Evolutionary conservation across 1,284 basidiomycete species (phyloP), one percentile per base, ranked within the genome.

Genomic region (Ustilago xerochloae): DNA sequence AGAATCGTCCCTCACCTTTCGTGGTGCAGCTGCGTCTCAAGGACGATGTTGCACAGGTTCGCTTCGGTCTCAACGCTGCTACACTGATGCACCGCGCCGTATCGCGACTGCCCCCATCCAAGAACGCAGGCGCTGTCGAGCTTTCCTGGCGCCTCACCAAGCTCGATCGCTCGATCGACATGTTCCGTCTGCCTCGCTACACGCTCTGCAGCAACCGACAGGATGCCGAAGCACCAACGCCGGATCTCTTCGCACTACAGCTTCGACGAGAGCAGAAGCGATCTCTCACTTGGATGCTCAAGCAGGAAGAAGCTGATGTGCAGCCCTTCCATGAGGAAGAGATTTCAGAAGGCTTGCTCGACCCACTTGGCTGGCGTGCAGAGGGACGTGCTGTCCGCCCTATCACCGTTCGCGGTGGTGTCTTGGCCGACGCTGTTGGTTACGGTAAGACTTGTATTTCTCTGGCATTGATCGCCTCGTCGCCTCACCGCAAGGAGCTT

Each of bases 391-490:
- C 93, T 2, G 90, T 92, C 75, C 87, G 94, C 22, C 88, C 90
- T 0, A 88, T 93, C 54, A 88, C 87, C 66, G 86, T 97, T 24
- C 88, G 92, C 49, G 95, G 94, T 15, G 95, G 95, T 28, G 94
- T 97, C 54, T 89, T 97, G 47, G 95, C 95, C 8, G 94, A 97
- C 80, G 91, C 96, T 84, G 94, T 97, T 73, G 94, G 95, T 51
- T 97, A 97, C 82, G 94, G 94, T 32, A 97, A 97, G 86, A 97
- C 94, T 0, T 94, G 94, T 26, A 97, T 97, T 76, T 94, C 93
- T 0, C 88, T 97, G 20, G 94, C 91, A 10, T 87, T 97, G 57
- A 76, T 79, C 63, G 76, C 77, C 6, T 62, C 72, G 15, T 69
- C 67, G 15, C 67, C 64, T 22, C 49, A 74, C 20, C 65, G 71